Evolutionary conservation across 768 basidiomycete genomes (phyloP).

Genomic region (Saitozyma podzolica): DNA sequence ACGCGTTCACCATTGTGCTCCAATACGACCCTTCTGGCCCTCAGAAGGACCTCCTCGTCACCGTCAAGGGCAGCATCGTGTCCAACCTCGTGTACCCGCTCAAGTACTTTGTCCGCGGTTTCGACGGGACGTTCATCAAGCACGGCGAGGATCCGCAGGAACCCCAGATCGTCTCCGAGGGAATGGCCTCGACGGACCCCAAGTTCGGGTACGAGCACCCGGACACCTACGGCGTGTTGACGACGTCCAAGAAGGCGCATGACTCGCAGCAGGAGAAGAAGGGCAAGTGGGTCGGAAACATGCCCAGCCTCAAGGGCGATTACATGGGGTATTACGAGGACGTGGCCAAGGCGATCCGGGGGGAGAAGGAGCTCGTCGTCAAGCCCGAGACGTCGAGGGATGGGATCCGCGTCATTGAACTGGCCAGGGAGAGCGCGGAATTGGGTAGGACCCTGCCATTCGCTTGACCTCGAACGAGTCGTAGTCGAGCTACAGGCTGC

Average conservation of each 20-base stretch:
- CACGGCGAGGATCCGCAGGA: conserved; percentile 15
- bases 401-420: conserved; percentile 23
- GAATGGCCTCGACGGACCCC: neutral
- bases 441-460: conserved; percentile 13
- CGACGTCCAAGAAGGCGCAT: conserved; percentile 6
- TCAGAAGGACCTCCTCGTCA: conserved; percentile 15
- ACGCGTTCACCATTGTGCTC: conserved; percentile 21
- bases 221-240: conserved; percentile 4
- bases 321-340: conserved; percentile 18
- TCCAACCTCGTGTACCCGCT: conserved; percentile 4
- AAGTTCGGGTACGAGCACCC: conserved; percentile 5
- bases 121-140: conserved; percentile 11
- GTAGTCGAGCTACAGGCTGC: too few species aligned
- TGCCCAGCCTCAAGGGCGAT: conserved; percentile 10
- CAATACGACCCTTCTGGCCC: conserved; percentile 11
- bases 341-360: conserved; percentile 14
- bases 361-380: conserved; percentile 8
- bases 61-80: conserved; percentile 8
- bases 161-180: conserved; percentile 1
- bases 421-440: conserved; percentile 24
- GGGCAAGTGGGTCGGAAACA: conserved; percentile 8
- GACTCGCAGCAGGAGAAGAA: conserved; percentile 6
- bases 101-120: conserved; percentile 12
- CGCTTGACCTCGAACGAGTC: neutral
- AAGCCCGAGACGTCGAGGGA: conserved; percentile 14